Percentiles rank a stretch among this genome's conserved stretches.
phyloP scores from a whole-genome alignment of 768 basidiomycete genomes.

The Boletus vermiculosoides region DNA sequence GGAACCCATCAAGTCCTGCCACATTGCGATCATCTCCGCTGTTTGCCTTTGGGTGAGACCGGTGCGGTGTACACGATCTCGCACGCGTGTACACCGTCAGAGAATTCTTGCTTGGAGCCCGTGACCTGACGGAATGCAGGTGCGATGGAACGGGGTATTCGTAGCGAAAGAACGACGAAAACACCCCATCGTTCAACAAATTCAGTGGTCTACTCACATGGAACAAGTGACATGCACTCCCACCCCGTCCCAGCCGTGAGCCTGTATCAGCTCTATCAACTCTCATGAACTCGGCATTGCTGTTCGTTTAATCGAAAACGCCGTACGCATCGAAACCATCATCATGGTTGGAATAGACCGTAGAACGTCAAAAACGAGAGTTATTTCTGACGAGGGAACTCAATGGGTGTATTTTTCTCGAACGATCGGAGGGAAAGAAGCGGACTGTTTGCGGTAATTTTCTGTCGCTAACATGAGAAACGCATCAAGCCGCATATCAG shows the following conservation, averaged over 20 bases:
- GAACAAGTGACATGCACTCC: not conserved
- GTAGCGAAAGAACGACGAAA: not conserved
- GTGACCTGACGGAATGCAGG: not conserved
- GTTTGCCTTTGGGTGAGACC: conserved; percentile 3
- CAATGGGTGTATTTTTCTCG: not conserved
- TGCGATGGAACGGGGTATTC: not conserved
- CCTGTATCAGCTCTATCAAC: not conserved
- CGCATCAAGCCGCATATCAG: not conserved
- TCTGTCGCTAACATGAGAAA: not conserved
- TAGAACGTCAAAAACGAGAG: not conserved
- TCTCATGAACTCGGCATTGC: not conserved
- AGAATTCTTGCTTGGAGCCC: not conserved
- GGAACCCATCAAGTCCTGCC: conserved; percentile 7
- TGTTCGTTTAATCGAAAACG: not conserved
- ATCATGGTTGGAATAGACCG: not conserved
- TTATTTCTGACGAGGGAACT: not conserved
- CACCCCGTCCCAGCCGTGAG: conserved; percentile 1
- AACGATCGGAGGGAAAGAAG: not conserved
- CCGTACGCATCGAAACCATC: not conserved
- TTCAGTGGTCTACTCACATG: not conserved
- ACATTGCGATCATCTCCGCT: conserved; percentile 21
- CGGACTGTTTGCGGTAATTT: not conserved
- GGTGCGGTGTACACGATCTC: conserved; percentile 5
- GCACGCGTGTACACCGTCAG: not conserved
- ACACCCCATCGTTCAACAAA: not conserved